Percentiles rank a stretch among this genome's conserved stretches.
Evolutionary conservation across 345 rosid species (phyloP).

Genomic region (Aquilaria malaccensis): DNA sequence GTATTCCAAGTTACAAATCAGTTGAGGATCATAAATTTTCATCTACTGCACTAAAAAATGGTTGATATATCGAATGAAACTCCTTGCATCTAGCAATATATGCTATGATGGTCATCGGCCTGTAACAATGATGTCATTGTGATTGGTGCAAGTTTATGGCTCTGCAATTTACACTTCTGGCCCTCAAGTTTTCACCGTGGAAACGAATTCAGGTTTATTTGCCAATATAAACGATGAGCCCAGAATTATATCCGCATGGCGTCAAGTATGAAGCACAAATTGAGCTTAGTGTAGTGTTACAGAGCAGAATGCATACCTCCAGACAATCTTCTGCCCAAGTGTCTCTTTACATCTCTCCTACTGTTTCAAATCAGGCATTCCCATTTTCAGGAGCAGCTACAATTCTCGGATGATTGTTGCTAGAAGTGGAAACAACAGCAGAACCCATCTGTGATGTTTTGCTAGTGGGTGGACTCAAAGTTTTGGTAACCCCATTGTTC

Average conservation of each 20-base stretch:
- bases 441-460: constrained; percentile 27
- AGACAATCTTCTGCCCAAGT: constrained; percentile 6
- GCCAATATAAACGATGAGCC: background rate
- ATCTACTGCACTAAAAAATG: constrained; percentile 7
- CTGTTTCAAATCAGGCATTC: constrained; percentile 29
- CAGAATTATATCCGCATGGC: constrained; percentile 2
- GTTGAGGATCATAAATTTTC: constrained; percentile 16
- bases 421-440: constrained; percentile 18
- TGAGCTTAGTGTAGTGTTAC: constrained; percentile 1
- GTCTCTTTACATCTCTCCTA: constrained; percentile 18
- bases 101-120: background rate
- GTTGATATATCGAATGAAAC: background rate
- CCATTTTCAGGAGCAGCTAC: constrained; percentile 37
- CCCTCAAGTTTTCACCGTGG: constrained; percentile 1
- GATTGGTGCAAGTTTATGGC: background rate
- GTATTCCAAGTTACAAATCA: constrained; percentile 12
- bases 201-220: background rate
- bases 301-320: constrained; percentile 2
- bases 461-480: constrained; percentile 23
- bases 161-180: constrained; percentile 4
- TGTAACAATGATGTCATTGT: background rate
- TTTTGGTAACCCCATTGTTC: constrained; percentile 39
- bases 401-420: constrained; percentile 28
- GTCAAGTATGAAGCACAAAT: background rate
- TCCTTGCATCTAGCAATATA: constrained; percentile 6